Conservation (phyloP, 768 basidiomycete species). For the Phanerochaete sordida region DNA sequence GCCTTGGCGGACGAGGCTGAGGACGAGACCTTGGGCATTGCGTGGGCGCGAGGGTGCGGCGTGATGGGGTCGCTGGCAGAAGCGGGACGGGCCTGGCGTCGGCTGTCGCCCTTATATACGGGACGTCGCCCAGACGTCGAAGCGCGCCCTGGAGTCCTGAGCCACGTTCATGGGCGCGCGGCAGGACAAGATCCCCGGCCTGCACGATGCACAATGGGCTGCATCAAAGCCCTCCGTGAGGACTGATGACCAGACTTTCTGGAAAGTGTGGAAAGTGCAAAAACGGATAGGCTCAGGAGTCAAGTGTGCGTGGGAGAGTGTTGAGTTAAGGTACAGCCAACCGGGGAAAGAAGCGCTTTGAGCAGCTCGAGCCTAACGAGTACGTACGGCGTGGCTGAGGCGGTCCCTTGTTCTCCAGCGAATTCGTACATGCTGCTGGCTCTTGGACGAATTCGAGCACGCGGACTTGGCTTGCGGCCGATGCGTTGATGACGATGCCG, state of each 20-base stretch:
- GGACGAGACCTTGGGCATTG: background rate
- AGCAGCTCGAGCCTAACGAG: background rate
- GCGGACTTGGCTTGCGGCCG: background rate
- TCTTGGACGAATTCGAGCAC: background rate
- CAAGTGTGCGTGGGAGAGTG: background rate
- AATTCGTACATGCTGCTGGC: background rate
- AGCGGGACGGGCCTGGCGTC: background rate
- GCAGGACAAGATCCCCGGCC: conserved; percentile 2
- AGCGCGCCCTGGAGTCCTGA: conserved; percentile 1
- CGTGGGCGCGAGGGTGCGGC: background rate
- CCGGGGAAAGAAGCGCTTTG: background rate
- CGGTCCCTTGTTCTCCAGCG: background rate
- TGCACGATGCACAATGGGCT: background rate
- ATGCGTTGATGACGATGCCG: background rate
- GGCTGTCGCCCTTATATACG: background rate
- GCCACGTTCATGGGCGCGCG: conserved; percentile 10
- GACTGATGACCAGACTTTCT: background rate
- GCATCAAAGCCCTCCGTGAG: background rate
- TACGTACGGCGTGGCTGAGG: background rate
- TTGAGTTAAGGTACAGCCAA: background rate
- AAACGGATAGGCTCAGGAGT: background rate
- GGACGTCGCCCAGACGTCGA: background rate
- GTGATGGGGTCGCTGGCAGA: background rate
- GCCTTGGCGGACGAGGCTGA: background rate
- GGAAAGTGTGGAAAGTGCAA: background rate